A percentile compares a stretch with the other conserved stretches of the same genome.
phyloP scores from a whole-genome alignment of 805 yeast genomes.

The Hanseniaspora osmophila region DNA sequence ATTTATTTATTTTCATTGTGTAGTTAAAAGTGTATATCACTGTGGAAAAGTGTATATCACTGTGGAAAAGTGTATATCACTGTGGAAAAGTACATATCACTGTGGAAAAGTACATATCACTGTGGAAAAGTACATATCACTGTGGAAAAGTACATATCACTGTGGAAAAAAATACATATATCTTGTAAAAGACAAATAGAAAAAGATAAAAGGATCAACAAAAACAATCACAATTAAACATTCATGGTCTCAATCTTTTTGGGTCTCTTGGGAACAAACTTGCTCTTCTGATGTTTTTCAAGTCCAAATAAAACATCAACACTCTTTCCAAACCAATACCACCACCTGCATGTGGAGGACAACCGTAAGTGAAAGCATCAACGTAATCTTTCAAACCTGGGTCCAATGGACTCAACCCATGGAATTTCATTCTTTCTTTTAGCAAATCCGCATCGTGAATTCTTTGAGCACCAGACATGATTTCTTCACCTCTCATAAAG shows the following conservation, averaged over 20 bases:
- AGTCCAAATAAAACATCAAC: constrained; percentile 91
- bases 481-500: constrained; percentile 99
- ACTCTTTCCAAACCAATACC: constrained; percentile 95
- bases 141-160: too few species aligned
- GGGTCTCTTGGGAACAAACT: constrained; percentile 99
- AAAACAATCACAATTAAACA: neutral
- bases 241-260: constrained; percentile 71
- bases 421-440: constrained; percentile 65
- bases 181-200: neutral
- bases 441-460: constrained; percentile 83
- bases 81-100: too few species aligned
- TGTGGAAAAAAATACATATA: neutral
- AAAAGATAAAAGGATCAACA: neutral
- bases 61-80: too few species aligned
- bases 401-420: constrained; percentile 64
- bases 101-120: too few species aligned
- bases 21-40: too few species aligned
- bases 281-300: constrained; percentile 97
- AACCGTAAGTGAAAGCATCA: constrained; percentile 85
- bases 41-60: too few species aligned
- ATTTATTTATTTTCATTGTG: too few species aligned
- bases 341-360: constrained; percentile 99
- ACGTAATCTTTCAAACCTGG: constrained; percentile 85
- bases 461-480: constrained; percentile 98
- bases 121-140: too few species aligned